Percentiles rank a stretch among this genome's conserved stretches.
Conservation (phyloP, 176 grass and related monocot species). For the Areca catechu region DNA sequence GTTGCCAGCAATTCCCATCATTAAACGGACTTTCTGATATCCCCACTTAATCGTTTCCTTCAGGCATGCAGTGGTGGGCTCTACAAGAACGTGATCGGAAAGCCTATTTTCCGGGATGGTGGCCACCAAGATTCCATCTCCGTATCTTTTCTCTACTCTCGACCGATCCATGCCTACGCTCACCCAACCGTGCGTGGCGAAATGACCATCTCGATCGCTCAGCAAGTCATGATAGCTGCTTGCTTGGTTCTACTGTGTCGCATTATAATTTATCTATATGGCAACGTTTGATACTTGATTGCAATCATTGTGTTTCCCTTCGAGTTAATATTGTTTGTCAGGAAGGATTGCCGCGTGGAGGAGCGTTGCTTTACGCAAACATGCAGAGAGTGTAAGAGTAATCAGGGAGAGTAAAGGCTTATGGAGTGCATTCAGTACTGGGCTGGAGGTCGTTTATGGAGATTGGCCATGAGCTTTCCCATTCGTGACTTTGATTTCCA, state of each 20-base stretch:
- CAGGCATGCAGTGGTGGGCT: slow-evolving; percentile 35
- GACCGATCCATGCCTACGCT: background rate
- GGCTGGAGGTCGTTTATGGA: no score
- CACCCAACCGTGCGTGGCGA: background rate
- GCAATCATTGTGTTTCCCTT: no score
- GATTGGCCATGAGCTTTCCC: no score
- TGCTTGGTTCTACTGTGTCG: slow-evolving; percentile 31
- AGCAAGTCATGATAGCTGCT: slow-evolving; percentile 40
- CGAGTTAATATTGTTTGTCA: no score
- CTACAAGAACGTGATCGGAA: slow-evolving; percentile 43
- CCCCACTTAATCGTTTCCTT: background rate
- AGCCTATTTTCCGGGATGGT: slow-evolving; percentile 28
- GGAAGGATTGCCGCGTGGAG: no score
- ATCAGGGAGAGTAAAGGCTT: no score
- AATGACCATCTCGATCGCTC: slow-evolving; percentile 29
- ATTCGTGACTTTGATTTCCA: no score
- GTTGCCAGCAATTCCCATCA: no score
- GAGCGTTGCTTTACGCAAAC: no score
- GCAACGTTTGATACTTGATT: background rate
- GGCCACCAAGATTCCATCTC: slow-evolving; percentile 9
- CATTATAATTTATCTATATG: slow-evolving; percentile 12
- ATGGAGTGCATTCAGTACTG: no score
- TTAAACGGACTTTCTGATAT: no score
- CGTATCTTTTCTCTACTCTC: slow-evolving; percentile 25
- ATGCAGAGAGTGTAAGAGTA: no score